Evolutionary conservation across 805 yeast genomes (phyloP), one percentile per base, ranked within the genome.

Genomic region (Wickerhamiella azymoides): DNA sequence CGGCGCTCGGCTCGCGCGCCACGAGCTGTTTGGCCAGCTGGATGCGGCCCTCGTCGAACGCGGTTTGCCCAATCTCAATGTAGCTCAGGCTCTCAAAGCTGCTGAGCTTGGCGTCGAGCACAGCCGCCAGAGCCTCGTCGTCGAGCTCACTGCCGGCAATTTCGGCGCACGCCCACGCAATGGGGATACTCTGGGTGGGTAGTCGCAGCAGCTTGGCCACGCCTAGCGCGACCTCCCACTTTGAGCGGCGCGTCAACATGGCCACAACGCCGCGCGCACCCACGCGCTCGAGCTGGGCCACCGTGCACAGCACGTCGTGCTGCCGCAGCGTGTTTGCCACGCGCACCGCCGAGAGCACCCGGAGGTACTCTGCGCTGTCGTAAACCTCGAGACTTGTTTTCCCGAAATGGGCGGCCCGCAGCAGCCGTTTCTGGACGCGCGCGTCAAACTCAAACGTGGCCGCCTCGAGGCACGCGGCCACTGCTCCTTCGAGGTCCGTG

Each of bases 391-490:
- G 57, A 36, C 72, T 57, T 0, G 83, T 70, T 54, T 89, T 92
- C 0, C 96, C 98, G 63, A 88, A 84, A 0, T 83, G 68, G 0
- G 88, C 94, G 1, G 96, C 94, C 45, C 76, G 71, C 33, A 92
- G 62, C 9, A 89, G 64, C 43, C 73, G 74, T 59, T 85, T 86
- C 55, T 92, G 98, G 80, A 88, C 74, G 44, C 69, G 66, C 0
- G 82, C 72, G 50, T 79, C 84, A 54, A 84, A 77, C 55, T 89
- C 97, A 46, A 77, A 79, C 3, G 76, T 61, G 0, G 95, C 80
- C 0, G 93, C 93, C 1, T 70, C 63, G 3, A 86, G 71, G 58
- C 95, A 84, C 16, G 71, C 74, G 28, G 71, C 69, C 1, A 89
- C 79, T 1, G 96, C 95, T 2, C 64, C 63, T 0, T 62, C 58